Conservation (phyloP, 2,329 filamentous ascomycete species). For the Sclerotinia trifoliorum region DNA sequence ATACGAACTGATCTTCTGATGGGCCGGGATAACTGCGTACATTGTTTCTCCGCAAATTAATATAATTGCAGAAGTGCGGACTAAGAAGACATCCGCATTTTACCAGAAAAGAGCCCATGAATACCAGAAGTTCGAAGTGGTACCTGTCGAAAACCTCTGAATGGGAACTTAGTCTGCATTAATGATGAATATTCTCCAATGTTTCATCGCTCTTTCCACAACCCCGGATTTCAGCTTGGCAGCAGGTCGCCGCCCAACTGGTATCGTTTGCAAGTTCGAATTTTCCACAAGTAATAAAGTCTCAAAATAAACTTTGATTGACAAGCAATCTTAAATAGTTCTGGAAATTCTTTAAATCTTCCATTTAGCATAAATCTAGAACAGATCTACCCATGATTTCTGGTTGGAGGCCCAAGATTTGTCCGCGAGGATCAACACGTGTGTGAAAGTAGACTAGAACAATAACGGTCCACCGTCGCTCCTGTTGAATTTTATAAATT, state of each 20-base stretch:
- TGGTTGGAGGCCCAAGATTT: constrained; percentile 13
- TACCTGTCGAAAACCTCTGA: background rate
- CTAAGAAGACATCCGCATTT: background rate
- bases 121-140: background rate
- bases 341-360: background rate
- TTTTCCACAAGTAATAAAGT: constrained; percentile 3
- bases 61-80: background rate
- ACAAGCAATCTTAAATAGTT: background rate
- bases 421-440: constrained; percentile 9
- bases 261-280: background rate
- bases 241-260: background rate
- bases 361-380: constrained; percentile 14
- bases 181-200: background rate
- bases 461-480: background rate
- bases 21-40: background rate
- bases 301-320: background rate
- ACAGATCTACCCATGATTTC: background rate
- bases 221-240: constrained; percentile 3
- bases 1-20: background rate
- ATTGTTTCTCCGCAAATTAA: background rate
- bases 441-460: background rate
- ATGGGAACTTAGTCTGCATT: background rate
- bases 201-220: background rate
- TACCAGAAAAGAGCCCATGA: background rate
- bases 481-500: background rate